Conservation (phyloP, 148 eudicot genomes). For the Rhododendron simsii region DNA sequence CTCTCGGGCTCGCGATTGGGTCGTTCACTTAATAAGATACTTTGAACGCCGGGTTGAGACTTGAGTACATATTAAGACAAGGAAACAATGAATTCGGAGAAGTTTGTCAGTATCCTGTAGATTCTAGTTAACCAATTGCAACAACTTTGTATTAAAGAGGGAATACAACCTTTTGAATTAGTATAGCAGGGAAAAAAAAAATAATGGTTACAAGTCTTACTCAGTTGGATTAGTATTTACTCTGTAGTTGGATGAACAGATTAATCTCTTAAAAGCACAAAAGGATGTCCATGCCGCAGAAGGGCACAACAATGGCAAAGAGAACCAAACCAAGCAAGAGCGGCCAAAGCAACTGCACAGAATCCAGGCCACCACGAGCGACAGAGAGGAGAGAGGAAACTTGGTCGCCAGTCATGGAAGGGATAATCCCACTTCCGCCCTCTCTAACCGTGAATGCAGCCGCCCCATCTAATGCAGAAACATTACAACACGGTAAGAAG, state of each 20-base stretch:
- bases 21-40: not conserved
- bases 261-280: not conserved
- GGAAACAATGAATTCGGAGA: not conserved
- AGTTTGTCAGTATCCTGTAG: not conserved
- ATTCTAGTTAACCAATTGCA: not conserved
- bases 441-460: not conserved
- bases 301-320: not conserved
- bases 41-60: not conserved
- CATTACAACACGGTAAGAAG: not conserved
- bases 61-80: not conserved
- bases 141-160: not conserved
- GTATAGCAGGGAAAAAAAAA: not conserved
- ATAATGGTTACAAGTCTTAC: not conserved
- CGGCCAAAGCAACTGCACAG: not conserved
- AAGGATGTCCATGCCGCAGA: not conserved
- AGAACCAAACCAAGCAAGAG: not conserved
- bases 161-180: not conserved
- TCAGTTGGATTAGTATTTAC: not conserved
- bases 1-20: not conserved
- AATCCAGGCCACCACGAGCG: not conserved
- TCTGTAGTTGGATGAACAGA: not conserved
- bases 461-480: not conserved
- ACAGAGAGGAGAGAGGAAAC: not conserved
- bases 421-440: not conserved
- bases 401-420: not conserved